phyloP scores from a whole-genome alignment of 2,329 filamentous ascomycete species.

The Alternaria gansuensis region DNA sequence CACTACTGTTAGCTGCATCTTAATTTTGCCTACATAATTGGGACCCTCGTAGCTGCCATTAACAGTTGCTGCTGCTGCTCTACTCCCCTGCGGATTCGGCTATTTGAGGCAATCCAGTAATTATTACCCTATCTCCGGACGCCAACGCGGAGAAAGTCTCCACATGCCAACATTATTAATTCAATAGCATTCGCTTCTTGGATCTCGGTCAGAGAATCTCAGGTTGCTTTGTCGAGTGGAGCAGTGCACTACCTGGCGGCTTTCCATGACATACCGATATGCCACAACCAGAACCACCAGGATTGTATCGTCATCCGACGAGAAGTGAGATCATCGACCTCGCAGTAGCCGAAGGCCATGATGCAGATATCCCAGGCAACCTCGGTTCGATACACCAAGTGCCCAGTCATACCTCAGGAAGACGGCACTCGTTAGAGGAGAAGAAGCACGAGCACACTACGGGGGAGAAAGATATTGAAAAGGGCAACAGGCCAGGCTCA shows the following conservation, averaged over 20 bases:
- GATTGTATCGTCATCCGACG: conserved; percentile 36
- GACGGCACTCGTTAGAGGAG: conserved; percentile 19
- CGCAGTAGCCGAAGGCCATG: conserved; percentile 51
- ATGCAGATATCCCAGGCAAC: conserved; percentile 53
- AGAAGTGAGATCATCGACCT: conserved; percentile 49
- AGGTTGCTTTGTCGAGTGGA: neutral
- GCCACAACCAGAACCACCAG: conserved; percentile 15
- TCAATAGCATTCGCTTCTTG: neutral
- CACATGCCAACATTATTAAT: neutral
- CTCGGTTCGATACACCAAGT: conserved; percentile 40
- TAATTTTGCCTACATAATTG: neutral
- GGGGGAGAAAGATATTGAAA: conserved; percentile 44
- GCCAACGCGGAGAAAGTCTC: neutral
- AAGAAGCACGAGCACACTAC: conserved; percentile 16
- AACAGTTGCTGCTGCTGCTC: neutral
- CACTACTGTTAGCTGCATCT: conserved; percentile 1
- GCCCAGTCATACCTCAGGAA: conserved; percentile 21
- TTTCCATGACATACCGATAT: conserved; percentile 18
- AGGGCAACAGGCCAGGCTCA: conserved; percentile 34
- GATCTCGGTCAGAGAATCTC: neutral
- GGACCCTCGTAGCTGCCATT: neutral
- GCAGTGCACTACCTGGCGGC: neutral
- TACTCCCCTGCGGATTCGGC: neutral
- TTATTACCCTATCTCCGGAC: neutral
- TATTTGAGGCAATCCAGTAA: neutral